phyloP scores from a whole-genome alignment of 2,329 filamentous ascomycete genomes.

The Claviceps africana region DNA sequence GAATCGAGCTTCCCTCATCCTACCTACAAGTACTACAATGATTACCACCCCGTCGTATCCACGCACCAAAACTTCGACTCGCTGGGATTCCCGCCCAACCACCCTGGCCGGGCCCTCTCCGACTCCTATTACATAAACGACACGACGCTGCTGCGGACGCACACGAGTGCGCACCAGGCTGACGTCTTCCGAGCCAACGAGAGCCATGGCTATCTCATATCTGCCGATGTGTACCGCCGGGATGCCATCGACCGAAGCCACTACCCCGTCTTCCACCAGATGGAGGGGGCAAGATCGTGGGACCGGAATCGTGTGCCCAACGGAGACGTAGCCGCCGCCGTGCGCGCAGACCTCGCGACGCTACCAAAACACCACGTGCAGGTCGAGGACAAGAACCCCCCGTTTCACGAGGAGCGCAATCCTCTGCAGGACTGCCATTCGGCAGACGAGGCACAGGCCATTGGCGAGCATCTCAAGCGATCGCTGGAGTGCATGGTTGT shows the following conservation, averaged over 20 bases:
- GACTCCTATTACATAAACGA: constrained; percentile 95
- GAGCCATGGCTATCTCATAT: constrained; percentile 73
- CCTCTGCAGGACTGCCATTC: constrained; percentile 63
- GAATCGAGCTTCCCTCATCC: constrained; percentile 71
- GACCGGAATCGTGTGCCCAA: constrained; percentile 48
- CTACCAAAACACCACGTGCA: constrained; percentile 61
- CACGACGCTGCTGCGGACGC: constrained; percentile 72
- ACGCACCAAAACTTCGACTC: constrained; percentile 89
- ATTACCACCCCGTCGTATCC: constrained; percentile 70
- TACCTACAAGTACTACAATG: constrained; percentile 62
- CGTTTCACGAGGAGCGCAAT: constrained; percentile 64
- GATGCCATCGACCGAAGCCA: constrained; percentile 92
- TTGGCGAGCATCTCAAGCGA: constrained; percentile 74
- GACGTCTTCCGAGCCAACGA: constrained; percentile 61
- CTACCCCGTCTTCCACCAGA: constrained; percentile 96
- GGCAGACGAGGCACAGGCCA: constrained; percentile 63
- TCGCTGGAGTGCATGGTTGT: constrained; percentile 83
- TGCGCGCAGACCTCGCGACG: constrained; percentile 55
- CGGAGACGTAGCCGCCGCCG: constrained; percentile 46
- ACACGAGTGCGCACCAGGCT: constrained; percentile 87
- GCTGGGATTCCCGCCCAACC: constrained; percentile 77
- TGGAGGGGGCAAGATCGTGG: constrained; percentile 92
- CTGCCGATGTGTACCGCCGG: constrained; percentile 86
- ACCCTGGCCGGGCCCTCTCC: constrained; percentile 72
- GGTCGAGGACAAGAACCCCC: constrained; percentile 73